These are phyloP conservation scores for Colletotrichum tofieldiae DNA, from an alignment of 2,329 filamentous ascomycete species.

Conservation along the genomic window DNA sequence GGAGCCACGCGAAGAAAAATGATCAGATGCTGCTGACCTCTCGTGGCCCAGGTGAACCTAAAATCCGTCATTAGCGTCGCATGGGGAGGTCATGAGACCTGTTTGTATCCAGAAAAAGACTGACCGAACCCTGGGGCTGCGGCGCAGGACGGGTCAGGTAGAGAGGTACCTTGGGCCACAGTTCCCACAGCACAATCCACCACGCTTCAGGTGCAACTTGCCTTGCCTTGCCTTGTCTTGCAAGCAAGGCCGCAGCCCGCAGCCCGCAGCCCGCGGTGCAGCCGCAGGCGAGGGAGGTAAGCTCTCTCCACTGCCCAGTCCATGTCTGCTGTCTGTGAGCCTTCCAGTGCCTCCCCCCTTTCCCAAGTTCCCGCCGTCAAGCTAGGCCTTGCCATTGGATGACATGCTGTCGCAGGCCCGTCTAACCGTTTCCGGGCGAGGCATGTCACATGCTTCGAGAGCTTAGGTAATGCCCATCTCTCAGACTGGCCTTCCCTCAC, in stretches of 20 bases:
- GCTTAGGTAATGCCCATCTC: constrained; percentile 26
- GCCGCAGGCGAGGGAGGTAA: background rate
- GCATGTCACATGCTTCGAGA: constrained; percentile 37
- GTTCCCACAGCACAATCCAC: constrained; percentile 10
- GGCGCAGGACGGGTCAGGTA: constrained; percentile 23
- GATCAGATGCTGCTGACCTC: constrained; percentile 44
- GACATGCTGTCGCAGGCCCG: constrained; percentile 15
- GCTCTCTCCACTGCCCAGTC: background rate
- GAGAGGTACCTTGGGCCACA: constrained; percentile 34
- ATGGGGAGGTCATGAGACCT: constrained; percentile 45
- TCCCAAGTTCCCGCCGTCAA: constrained; percentile 14
- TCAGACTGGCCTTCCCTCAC: background rate
- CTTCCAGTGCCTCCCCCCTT: background rate
- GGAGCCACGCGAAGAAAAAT: constrained; percentile 18
- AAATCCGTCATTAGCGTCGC: constrained; percentile 44
- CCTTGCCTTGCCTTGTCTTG: background rate
- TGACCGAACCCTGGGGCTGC: constrained; percentile 37
- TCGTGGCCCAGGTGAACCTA: constrained; percentile 44
- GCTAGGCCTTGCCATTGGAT: constrained; percentile 33
- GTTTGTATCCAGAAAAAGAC: constrained; percentile 44
- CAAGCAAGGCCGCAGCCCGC: constrained; percentile 21
- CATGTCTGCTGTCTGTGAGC: background rate
- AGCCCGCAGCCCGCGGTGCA: constrained; percentile 23
- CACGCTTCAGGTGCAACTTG: constrained; percentile 8
- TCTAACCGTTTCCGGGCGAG: background rate